phyloP scores from a whole-genome alignment of 345 rosid species.

The Gossypioides kirkii region DNA sequence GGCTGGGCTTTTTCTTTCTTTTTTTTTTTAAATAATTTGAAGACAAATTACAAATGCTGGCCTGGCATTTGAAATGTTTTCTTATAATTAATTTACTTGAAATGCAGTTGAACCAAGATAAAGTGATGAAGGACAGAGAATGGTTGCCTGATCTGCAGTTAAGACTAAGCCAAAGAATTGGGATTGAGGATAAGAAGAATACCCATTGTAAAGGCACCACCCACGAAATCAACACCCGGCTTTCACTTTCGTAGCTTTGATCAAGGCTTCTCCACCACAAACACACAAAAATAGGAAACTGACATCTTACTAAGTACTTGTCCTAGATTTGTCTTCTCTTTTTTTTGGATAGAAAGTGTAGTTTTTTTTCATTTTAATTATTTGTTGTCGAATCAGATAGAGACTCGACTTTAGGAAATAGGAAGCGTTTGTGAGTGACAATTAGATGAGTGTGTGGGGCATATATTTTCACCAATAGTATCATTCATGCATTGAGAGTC shows the following conservation, averaged over 20 bases:
- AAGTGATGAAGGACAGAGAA: slow-evolving; percentile 24
- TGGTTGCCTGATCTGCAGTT: slow-evolving; percentile 38
- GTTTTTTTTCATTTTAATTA: background rate
- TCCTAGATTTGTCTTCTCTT: background rate
- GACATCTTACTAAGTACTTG: slow-evolving; percentile 25
- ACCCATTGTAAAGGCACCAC: slow-evolving; percentile 19
- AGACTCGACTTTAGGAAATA: background rate
- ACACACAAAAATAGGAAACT: background rate
- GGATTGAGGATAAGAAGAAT: slow-evolving; percentile 20
- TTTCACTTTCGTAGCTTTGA: slow-evolving; percentile 37
- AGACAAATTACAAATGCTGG: too few relatives aligned
- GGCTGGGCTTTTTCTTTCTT: background rate
- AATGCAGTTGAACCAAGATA: slow-evolving; percentile 30
- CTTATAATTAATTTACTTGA: background rate
- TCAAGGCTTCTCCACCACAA: background rate
- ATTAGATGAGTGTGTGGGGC: background rate
- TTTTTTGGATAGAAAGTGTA: background rate
- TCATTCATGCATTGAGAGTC: background rate
- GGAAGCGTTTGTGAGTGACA: slow-evolving; percentile 1
- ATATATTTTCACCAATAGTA: background rate
- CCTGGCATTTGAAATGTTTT: background rate
- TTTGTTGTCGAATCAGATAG: slow-evolving; percentile 3
- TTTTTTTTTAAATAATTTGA: too few relatives aligned
- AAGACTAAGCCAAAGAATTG: slow-evolving; percentile 37
- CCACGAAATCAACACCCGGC: slow-evolving; percentile 37